Evolutionary conservation across 805 yeast genomes (phyloP).

Genomic region (Zygoascus bituminiphila): DNA sequence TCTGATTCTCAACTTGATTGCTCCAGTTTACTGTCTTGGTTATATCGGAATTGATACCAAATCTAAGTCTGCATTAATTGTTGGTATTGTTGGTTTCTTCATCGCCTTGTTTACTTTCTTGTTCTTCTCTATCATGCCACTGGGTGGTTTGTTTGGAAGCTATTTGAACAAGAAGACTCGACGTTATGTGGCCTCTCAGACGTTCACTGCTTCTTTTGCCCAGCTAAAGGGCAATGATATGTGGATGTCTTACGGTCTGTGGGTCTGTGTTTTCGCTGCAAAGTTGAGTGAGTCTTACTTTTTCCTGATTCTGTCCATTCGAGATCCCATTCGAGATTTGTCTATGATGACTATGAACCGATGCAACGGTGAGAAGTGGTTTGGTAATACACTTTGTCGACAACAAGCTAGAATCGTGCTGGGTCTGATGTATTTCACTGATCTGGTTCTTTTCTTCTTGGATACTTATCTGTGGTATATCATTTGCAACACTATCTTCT

Average conservation of each 20-base stretch:
- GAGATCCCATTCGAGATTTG: constrained; percentile 91
- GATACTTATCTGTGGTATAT: constrained; percentile 99
- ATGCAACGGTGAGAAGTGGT: constrained; percentile 94
- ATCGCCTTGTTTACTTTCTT: constrained; percentile 75
- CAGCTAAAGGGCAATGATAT: constrained; percentile 78
- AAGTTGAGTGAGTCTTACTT: constrained; percentile 85
- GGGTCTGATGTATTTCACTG: constrained; percentile 89
- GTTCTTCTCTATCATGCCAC: constrained; percentile 90
- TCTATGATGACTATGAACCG: constrained; percentile 73
- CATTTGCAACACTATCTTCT: constrained; percentile 86
- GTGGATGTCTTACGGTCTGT: constrained; percentile 91
- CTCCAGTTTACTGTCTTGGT: constrained; percentile 71
- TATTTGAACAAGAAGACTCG: constrained; percentile 59
- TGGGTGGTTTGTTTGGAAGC: constrained; percentile 92
- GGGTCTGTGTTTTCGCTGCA: constrained; percentile 85
- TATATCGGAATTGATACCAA: constrained; percentile 31
- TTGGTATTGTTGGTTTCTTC: constrained; percentile 68
- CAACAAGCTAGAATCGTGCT: constrained; percentile 84
- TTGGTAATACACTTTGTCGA: constrained; percentile 61
- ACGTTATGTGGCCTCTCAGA: constrained; percentile 72
- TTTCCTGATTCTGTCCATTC: constrained; percentile 78
- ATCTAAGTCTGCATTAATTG: constrained; percentile 24
- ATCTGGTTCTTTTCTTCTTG: constrained; percentile 90
- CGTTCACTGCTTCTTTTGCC: constrained; percentile 88
- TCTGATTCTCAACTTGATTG: constrained; percentile 68